Base-by-base conservation (phyloP, 176 grass and related monocot genomes). In the Musa schizocarpa region DNA sequence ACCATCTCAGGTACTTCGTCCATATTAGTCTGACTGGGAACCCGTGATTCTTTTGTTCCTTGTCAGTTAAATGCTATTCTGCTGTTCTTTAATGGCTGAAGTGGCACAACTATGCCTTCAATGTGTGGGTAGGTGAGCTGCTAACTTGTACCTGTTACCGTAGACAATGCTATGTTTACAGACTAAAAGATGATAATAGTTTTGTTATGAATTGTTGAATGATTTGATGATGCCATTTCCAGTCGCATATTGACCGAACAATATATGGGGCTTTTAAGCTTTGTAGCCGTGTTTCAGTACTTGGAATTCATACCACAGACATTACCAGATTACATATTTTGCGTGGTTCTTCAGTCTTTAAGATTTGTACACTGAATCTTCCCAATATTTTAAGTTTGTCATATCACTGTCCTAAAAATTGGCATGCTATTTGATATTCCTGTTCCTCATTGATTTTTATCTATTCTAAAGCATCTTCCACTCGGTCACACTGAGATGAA, bases 1-100 rank as follows among this genome's bases (percentile, higher is more conserved):
- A 68, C 77, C 76, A 62, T 73, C 80, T 81, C 80, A 83, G 55
- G 63, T 73, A 13, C 83, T 82, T 50, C 73, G 57, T 19, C 68
- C 54, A n/a, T 85, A 83, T 53, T 79, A 74, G 72, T 78, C 79
- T 69, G 48, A 20, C 14, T 7, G 9, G 5, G 19, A 70, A 50
- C n/a, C 1, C 11, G 68, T 70, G 68, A 2, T 70, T 17, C 34
- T 43, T 50, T 50, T 50, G 19, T 50, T 52, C 25, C 25, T 25
- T 48, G 2, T 17, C 34, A 52, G 16, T 25, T n/a, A 50, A 50
- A 50, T 52, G 68, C 34, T 50, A 50, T 70, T 21, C 8, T 3
- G 0, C 10, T 19, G 11, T 70, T 52, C 17, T 70, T 70, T 70
- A 17, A 70, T 70, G 68, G 48, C 68, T 2, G 24, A 26, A 20